Evolutionary conservation across 2,329 filamentous ascomycete genomes (phyloP).

Genomic region (Orbilia oligospora): DNA sequence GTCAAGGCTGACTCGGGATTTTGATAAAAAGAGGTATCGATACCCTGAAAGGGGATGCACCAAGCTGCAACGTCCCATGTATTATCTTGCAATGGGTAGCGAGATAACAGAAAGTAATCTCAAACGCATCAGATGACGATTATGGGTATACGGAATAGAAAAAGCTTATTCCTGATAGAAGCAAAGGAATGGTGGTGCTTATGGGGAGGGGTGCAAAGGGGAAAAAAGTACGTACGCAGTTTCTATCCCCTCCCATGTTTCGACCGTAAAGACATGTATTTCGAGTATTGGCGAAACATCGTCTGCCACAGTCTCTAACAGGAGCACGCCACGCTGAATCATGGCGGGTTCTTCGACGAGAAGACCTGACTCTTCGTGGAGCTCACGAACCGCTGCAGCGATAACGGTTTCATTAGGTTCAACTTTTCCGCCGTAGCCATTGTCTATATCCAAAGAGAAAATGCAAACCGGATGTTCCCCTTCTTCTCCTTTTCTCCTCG

Average conservation of each 20-base stretch:
- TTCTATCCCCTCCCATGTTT: conserved; percentile 62
- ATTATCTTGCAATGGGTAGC: conserved; percentile 43
- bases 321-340: conserved; percentile 35
- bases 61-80: conserved; percentile 41
- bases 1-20: conserved; percentile 31
- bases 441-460: conserved; percentile 59
- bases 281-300: conserved; percentile 61
- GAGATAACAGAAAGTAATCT: conserved; percentile 40
- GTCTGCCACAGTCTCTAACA: conserved; percentile 60
- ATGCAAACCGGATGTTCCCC: conserved; percentile 38
- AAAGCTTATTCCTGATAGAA: conserved; percentile 46
- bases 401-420: conserved; percentile 62
- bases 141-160: conserved; percentile 43
- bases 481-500: conserved; percentile 43
- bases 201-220: conserved; percentile 1
- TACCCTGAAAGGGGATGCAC: conserved; percentile 25
- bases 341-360: conserved; percentile 37
- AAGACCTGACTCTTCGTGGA: conserved; percentile 61
- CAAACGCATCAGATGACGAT: conserved; percentile 34
- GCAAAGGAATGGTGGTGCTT: conserved; percentile 2
- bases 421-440: conserved; percentile 64
- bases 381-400: conserved; percentile 63
- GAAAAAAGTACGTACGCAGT: conserved; percentile 61
- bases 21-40: conserved; percentile 22
- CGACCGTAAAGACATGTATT: conserved; percentile 63